Base-by-base conservation (phyloP, 441 rosid genomes). In the Mallotus repandus region DNA sequence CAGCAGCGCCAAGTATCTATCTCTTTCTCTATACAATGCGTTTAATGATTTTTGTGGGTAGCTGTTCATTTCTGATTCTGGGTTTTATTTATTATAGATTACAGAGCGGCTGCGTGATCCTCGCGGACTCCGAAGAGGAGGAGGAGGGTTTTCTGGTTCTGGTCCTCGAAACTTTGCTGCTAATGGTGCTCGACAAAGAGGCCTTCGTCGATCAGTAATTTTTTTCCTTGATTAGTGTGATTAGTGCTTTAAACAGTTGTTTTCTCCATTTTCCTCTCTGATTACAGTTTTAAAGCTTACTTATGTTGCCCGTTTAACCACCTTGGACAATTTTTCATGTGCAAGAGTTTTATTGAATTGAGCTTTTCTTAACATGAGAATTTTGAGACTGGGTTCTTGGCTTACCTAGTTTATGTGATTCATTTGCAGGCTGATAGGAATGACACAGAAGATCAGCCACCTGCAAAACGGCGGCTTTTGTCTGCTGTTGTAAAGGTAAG, bases 401-500 rank as follows among this genome's bases (percentile, higher is more conserved):
- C 19, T 53, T 53, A 19, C 7, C 57, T 50, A 7, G 22, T 0
- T 70, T 61, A 15, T 70, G 38, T 68, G 70, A 45, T 2, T 72
- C 15, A 59, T 49, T 72, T 60, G 49, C 80, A 95, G 98, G 97
- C 91, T 70, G 96, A 91, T 48, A 86, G 94, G 76, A 80, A 74
- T 68, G 90, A 88, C 12, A 74, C 46, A 7, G 97, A 88, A 77
- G 97, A 91, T 75, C 96, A 93, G 78, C 98, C 89, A 69, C 98
- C 91, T 22, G 87, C 95, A 2, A 95, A 95, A 82, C 81, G 92
- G 75, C 85, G 98, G 63, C 91, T 95, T 72, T 83, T 85, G 66
- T 95, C 99, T 38, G 96, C 99, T 7, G 96, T 95, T 80, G 95
- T 95, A 66, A 95, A 93, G 99, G 99, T 95, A 68, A 61, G 18